A percentile compares a stretch with the other conserved stretches of the same genome.
Conservation (phyloP, 2,329 filamentous ascomycete genomes). For the Zymoseptoria pseudotritici region DNA sequence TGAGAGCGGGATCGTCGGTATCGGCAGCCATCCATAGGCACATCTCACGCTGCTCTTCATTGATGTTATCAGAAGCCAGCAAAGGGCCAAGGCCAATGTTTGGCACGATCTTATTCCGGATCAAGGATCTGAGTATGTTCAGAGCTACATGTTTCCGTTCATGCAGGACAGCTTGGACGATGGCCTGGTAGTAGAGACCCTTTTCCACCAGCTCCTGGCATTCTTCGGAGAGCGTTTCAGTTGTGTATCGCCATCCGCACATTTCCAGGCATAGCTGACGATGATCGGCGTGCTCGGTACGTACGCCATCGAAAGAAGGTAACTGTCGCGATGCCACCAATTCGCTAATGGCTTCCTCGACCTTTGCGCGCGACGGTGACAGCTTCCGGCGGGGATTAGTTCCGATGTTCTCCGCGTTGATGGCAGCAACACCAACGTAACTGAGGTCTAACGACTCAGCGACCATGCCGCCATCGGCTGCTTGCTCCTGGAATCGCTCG, state of each 20-base stretch:
- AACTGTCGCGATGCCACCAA: conserved; percentile 58
- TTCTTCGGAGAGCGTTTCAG: conserved; percentile 42
- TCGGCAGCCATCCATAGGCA: conserved; percentile 57
- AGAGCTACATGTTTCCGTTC: conserved; percentile 63
- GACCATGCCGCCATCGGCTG: conserved; percentile 63
- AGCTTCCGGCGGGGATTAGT: conserved; percentile 20
- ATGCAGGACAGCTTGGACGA: conserved; percentile 67
- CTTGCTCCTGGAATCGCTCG: conserved; percentile 56
- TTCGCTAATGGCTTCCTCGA: conserved; percentile 46
- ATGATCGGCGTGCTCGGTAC: conserved; percentile 60
- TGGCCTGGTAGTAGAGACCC: conserved; percentile 63
- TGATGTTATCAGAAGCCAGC: conserved; percentile 43
- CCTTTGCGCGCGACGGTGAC: conserved; percentile 16
- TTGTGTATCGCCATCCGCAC: conserved; percentile 61
- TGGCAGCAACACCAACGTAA: conserved; percentile 64
- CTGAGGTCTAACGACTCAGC: conserved; percentile 61
- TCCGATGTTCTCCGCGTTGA: conserved; percentile 61
- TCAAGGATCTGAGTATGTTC: conserved; percentile 60
- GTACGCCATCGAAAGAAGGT: conserved; percentile 55
- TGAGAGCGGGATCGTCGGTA: conserved; percentile 68
- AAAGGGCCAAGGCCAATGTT: conserved; percentile 44
- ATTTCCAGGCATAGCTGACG: conserved; percentile 68
- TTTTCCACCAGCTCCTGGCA: conserved; percentile 46
- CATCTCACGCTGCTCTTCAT: conserved; percentile 53
- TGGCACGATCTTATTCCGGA: conserved; percentile 58